Base-by-base conservation (phyloP, 495 filamentous ascomycete species). In the Rhypophila decipiens region DNA sequence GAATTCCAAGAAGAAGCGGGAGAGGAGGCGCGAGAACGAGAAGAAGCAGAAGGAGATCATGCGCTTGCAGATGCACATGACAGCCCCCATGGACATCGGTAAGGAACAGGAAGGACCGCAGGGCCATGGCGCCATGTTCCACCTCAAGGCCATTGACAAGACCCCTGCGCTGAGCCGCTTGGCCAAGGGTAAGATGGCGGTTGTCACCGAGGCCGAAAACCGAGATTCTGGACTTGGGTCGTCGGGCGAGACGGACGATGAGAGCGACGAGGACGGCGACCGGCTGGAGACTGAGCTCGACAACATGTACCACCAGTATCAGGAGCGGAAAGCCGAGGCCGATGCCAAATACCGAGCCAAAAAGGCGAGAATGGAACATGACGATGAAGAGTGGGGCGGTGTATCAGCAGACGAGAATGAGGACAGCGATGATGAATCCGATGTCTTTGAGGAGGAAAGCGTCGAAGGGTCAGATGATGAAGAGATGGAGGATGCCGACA, bases 11-110 rank as follows among this genome's bases (percentile, higher is more conserved):
- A 88, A 81, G 65, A 95, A 91, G 69, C 82, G 86, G 48, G 85
- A 90, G 56, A 73, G 84, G 49, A 73, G 88, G 50, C 83, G 77
- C 55, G 87, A 90, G 33, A 96, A 96, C 51, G 90, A 95, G 64
- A 82, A 81, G 59, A 96, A 90, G 68, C 82, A 85, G 52, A 89
- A 85, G 63, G 90, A 95, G 47, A 90, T 95, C 45, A 73, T 90
- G 23, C 85, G 93, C 39, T 81, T 97, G 84, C 94, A 98, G 67
- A 79, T 98, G 73, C 80, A 96, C 65, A 97, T 98, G 94, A 88
- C 83, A 13, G 85, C 88, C 1, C 91, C 93, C 13, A 90, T 87
- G 73, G 94, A 98, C 50, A 94, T 98, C 53, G 93, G 93, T 52
- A 83, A 93, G 71, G 91, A 96, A 61, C 88, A 95, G 61, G 69